Evolutionary conservation across 139 green algal species (phyloP), one percentile per base, ranked within the genome.

Genomic region (Volvox africanus): DNA sequence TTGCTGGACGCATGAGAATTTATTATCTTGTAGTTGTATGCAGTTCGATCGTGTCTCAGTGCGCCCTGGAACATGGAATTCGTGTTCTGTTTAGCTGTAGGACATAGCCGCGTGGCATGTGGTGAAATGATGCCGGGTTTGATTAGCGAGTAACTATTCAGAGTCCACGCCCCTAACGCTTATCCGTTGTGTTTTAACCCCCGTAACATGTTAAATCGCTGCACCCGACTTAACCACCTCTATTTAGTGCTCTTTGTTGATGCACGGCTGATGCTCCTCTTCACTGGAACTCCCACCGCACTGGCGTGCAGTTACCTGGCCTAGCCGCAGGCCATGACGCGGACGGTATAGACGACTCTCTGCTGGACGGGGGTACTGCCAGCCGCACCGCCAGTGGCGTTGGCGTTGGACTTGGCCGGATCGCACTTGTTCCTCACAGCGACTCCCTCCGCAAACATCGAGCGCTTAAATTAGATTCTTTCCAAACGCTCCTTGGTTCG

Each of bases 401-500:
- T 30, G 67, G 30, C 44, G 44, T 55, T 55, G 44, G 44, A 55
- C 67, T 16, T 26, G 67, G 30, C 24, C 62, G 35, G 26, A 37
- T 21, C 12, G 26, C 24, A 32, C 73, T 90, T 20, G 68, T 69
- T 5, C 87, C 68, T 50, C 89, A 78, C 61, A 82, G 80, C 88
- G 89, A 96, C 91, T 71, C 82, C 20, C 35, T 93, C 12, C 79
- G 91, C 13, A 91, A 91, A 50, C 91, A 93, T 69, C 13, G 67
- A 1, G 80, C 90, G 22, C 88, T 96, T 36, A 94, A 89, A 22
- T 30, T 93, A 67, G 89, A 93, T 20, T 86, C 90, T 1, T 95
- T 84, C 67, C 87, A 96, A 80, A 90, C 93, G 17, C 91, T 99
- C 61, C 89, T 99, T 32, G 97, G 97, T 0, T 88, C 95, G 16